Conservation (phyloP, 2,329 filamentous ascomycete genomes). For the Fusarium vanettenii region DNA sequence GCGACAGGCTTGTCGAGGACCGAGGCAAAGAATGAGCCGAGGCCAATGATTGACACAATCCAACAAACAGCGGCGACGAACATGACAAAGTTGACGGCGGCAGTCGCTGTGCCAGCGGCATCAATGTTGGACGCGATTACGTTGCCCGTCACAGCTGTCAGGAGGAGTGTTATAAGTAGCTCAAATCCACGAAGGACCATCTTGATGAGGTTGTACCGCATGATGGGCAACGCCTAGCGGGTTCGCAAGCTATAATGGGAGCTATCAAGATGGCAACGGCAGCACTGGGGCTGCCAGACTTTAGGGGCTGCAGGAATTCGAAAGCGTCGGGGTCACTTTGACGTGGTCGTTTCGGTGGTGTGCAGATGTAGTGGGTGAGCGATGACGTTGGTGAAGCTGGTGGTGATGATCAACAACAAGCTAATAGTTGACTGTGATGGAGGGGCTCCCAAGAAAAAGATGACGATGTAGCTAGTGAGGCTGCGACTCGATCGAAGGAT, state of each 20-base stretch:
- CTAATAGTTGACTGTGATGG: slow-evolving; percentile 12
- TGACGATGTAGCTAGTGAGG: slow-evolving; percentile 32
- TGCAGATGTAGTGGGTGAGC: neutral
- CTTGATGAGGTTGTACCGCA: slow-evolving; percentile 55
- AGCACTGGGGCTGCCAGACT: slow-evolving; percentile 4
- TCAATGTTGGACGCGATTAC: slow-evolving; percentile 64
- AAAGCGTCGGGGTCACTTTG: neutral
- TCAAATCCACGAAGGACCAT: slow-evolving; percentile 61
- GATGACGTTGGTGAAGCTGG: neutral
- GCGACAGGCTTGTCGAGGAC: slow-evolving; percentile 63
- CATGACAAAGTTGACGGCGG: slow-evolving; percentile 73
- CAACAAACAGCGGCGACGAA: slow-evolving; percentile 76
- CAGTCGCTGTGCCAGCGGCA: slow-evolving; percentile 54
- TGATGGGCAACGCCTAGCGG: slow-evolving; percentile 34
- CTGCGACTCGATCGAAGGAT: slow-evolving; percentile 30
- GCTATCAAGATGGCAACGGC: neutral
- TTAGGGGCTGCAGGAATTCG: neutral
- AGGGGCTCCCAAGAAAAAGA: slow-evolving; percentile 17
- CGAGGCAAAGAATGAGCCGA: slow-evolving; percentile 66
- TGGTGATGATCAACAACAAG: slow-evolving; percentile 11
- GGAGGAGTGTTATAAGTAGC: slow-evolving; percentile 63
- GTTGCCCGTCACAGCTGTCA: slow-evolving; percentile 68
- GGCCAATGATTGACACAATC: slow-evolving; percentile 72
- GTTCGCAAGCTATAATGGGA: slow-evolving; percentile 7
- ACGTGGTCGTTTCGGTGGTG: neutral